Base-by-base conservation (phyloP, 352 stramenopile genomes). In the Globisporangium spinosum region DNA sequence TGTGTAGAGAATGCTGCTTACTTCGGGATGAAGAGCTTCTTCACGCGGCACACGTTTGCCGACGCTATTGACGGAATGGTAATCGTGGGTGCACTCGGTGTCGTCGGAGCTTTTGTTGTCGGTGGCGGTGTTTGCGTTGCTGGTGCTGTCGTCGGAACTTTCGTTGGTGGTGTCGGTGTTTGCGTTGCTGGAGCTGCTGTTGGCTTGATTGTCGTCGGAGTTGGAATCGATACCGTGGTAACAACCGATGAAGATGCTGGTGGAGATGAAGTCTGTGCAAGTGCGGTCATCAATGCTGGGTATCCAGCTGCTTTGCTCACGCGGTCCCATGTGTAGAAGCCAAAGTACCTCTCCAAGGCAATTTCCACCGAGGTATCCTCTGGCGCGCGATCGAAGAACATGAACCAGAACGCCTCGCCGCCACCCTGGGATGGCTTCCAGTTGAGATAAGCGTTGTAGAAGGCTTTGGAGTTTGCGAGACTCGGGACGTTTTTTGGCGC, bases 381-480 rank as follows among this genome's bases (percentile, higher is more conserved):
- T 0, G 74, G 73, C 22, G 71, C 58, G 23, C 81, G 83, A 51
- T 94, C 84, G 54, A 91, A 95, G 59, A 89, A 86, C 74, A 85
- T 89, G 73, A 93, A 93, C 87, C 85, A 95, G 58, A 93, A 95
- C 8, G 75, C 66, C 57, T 89, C 77, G 20, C 78, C 68, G 2
- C 84, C 82, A 1, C 78, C 78, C 0, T 47, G 65, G 0, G 34
- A 63, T 10, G 84, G 85, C 10, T 67, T 82, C 85, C 85, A 93
- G 55, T 89, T 86, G 29, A 83, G 22, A 35, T 89, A 83, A 2
- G 71, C 75, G n/a, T 82, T 74, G 70, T 92, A 94, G 66, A 88
- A 93, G 1, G 58, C 51, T 45, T 78, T 58, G 0, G 83, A 77
- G 61, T 86, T 85, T 0, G 34, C 67, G n/a, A 91, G 15, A 23